Evolutionary conservation across 148 eudicot species (phyloP), one percentile per base, ranked within the genome.

Genomic region (Agrostemma githago): DNA sequence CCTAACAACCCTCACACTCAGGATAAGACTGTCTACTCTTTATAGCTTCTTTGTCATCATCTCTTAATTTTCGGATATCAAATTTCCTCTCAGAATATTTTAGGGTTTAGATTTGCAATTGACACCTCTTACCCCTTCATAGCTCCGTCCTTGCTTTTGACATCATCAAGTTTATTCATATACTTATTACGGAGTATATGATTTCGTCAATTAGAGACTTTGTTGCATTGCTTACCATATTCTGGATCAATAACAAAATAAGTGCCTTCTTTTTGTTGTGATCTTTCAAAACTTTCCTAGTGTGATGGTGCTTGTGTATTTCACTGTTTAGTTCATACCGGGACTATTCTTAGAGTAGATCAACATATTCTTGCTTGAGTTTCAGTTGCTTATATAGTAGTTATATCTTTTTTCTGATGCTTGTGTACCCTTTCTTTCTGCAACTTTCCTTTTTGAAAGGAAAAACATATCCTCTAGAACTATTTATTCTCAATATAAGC

Each of bases 121-220:
- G 54, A 11, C 54, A 51, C 56, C 11, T 51, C 15, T 51, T 51
- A 4, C 4, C 56, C 16, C 10, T 51, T 51, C 3, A 51, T 51
- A 51, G 56, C 14, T 51, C 56, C 3, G 56, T 15, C 16, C 14
- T 4, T 51, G 56, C 56, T 51, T 51, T 51, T 12, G 56, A 51
- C 56, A 51, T 51, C 56, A 60, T 60, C 63, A 60, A 60, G 63
- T 60, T 60, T 21, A 60, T 5, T 60, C 64, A 60, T 60, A 19
- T n/a, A 17, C 26, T 16, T 56, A 57, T 51, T 8, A 26, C 34
- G 34, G 34, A 26, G 34, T 26, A 37, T 15, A 37, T 39, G 48
- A 16, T 37, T 37, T 37, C 41, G 5, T 20, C 7, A 41, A 11
- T n/a, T 59, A 70, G 41, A 54, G 16, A 6, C 40, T 17, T 4